A percentile compares a stretch with the other conserved stretches of the same genome.
phyloP scores from a whole-genome alignment of 2,329 filamentous ascomycete species.

The Claviceps spartinae region DNA sequence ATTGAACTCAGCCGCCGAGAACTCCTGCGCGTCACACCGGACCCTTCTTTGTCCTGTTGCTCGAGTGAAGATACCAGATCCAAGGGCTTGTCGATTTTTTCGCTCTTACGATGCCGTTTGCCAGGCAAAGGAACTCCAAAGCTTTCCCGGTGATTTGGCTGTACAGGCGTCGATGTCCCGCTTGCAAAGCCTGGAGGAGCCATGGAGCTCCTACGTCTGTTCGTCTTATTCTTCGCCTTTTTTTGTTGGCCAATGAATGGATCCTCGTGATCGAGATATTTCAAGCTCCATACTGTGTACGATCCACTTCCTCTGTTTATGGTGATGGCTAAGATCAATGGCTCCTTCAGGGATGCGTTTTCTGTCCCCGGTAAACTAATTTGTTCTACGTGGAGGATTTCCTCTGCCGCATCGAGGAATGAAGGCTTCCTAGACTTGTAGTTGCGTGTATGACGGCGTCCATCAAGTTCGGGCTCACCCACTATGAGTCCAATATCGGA shows the following conservation, averaged over 20 bases:
- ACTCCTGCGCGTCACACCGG: slow-evolving; percentile 41
- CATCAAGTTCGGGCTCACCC: slow-evolving; percentile 34
- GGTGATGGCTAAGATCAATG: slow-evolving; percentile 65
- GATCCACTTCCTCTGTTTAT: slow-evolving; percentile 61
- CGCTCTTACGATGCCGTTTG: slow-evolving; percentile 39
- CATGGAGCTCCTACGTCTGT: slow-evolving; percentile 49
- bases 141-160: slow-evolving; percentile 60
- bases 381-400: slow-evolving; percentile 70
- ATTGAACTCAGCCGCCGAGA: slow-evolving; percentile 81
- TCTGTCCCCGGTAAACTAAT: slow-evolving; percentile 39
- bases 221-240: slow-evolving; percentile 30
- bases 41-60: slow-evolving; percentile 43
- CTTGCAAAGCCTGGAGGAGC: slow-evolving; percentile 55
- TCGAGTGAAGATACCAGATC: slow-evolving; percentile 61
- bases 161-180: slow-evolving; percentile 64
- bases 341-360: slow-evolving; percentile 25
- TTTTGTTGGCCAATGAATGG: slow-evolving; percentile 34
- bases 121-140: slow-evolving; percentile 47
- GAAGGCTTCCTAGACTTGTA: slow-evolving; percentile 26
- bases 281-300: slow-evolving; percentile 75
- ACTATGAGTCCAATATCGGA: slow-evolving; percentile 77
- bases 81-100: slow-evolving; percentile 36
- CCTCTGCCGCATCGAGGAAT: slow-evolving; percentile 63
- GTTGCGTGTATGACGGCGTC: slow-evolving; percentile 15
- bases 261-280: slow-evolving; percentile 59